Base-by-base conservation (phyloP, 495 filamentous ascomycete species). In the Annulohypoxylon moriforme region DNA sequence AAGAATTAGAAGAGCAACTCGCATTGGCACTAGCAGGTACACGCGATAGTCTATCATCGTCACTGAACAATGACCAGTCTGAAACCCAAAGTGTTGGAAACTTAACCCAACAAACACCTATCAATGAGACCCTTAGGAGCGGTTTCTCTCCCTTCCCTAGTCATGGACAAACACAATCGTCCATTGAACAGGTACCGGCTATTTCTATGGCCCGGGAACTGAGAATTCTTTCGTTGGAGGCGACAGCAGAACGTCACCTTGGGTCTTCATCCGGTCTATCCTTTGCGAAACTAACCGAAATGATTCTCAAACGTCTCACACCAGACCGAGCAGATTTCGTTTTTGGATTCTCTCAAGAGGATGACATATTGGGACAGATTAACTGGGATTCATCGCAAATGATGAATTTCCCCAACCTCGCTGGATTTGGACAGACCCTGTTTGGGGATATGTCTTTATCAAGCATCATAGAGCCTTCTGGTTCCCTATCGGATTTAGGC, bases 311-410 rank as follows among this genome's bases (percentile, higher is more conserved):
- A 8, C 80, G 80, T n/a, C 71, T 87, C 20, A 84, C 84, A 7
- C 84, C 85, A 9, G 78, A 81, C 47, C 80, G 81, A 62, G 80
- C 83, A 18, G 80, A 75, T 11, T 82, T 82, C 40, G 71, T 81
- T 9, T 82, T 82, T 52, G 76, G 76, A 16, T 71, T 68, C 20
- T 67, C 71, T 10, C 38, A 52, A 18, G 64, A 73, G 11, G 63
- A 64, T 1, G 70, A 75, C 20, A 64, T 68, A 13, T 58, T 67
- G n/a, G 62, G 24, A 31, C 34, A 33, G 13, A 38, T 56, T 14
- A 25, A 74, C 3, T 38, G 14, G 13, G 73, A 77, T 47, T 52
- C 60, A 2, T 59, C 64, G 53, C 44, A 70, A 73, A 11, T 65
- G 55, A 44, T 61, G 61, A 57, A 59, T 60, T 20, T 75, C 65